Evolutionary conservation across 2,329 filamentous ascomycete species (phyloP), one percentile per base, ranked within the genome.

Genomic region (Sclerotinia nivalis): DNA sequence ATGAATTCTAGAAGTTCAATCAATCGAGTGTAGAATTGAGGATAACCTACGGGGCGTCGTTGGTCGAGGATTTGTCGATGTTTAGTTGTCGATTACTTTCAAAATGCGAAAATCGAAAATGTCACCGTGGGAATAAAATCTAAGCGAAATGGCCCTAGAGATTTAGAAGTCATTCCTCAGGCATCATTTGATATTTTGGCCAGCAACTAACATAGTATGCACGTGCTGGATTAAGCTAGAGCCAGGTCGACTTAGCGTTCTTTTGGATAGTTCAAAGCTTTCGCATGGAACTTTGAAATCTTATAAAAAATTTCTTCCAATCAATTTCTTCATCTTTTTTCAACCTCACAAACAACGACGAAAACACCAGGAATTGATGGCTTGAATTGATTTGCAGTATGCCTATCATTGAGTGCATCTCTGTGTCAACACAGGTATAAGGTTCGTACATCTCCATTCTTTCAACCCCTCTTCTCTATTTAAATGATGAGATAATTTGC

Each of bases 401-500:
- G 31, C 1, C 31, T 28, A 8, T 64, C 34, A 4, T 28, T 40
- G 47, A 25, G 7, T 9, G 4, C 0, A 2, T 9, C 20, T 22
- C 31, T 40, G 31, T 25, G 6, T 25, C 18, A 22, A 10, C 6
- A 43, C 49, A 64, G 52, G 55, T 64, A 69, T 22, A 64, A 64
- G 66, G 66, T 69, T 56, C 25, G 66, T 69, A 65, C 64, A 68
- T 68, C 13, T 10, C 10, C 7, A 31, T 31, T 40, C 15, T 20
- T 37, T 28, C 28, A 25, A 15, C 34, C 58, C 28, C 40, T 45
- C 40, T 52, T 50, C 40, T 68, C 78, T 71, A 77, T 75, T 80
- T 76, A 76, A 75, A 91, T 92, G 94, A 97, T 97, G 93, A 91
- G 85, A 92, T 93, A 97, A 97, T 97, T 97, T 97, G 93, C 94